phyloP scores from a whole-genome alignment of 2,329 filamentous ascomycete species.

The Diaporthe humulicola region DNA sequence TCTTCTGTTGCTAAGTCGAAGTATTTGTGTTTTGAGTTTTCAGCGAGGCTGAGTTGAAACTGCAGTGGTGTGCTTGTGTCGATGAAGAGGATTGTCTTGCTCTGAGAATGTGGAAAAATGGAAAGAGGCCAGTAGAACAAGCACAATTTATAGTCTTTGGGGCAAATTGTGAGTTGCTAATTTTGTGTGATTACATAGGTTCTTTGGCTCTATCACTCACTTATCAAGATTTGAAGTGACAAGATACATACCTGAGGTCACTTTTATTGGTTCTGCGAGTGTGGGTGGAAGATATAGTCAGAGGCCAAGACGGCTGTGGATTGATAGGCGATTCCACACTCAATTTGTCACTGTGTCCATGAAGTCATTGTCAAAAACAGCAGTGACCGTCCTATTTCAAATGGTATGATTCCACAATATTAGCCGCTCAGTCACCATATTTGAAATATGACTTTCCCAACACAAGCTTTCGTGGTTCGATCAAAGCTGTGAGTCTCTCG shows the following conservation, averaged over 20 bases:
- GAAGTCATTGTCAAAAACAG: background rate
- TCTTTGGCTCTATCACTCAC: no score
- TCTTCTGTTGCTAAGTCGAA: background rate
- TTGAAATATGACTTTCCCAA: background rate
- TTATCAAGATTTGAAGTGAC: background rate
- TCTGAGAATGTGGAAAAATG: background rate
- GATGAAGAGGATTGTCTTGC: background rate
- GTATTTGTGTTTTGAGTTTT: background rate
- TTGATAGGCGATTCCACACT: background rate
- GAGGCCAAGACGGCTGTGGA: background rate
- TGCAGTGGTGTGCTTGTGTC: background rate
- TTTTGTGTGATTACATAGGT: background rate
- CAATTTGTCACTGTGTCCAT: background rate
- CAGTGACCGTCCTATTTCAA: background rate
- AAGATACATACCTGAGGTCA: no score
- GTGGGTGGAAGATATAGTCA: background rate
- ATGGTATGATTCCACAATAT: background rate
- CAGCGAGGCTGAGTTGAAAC: background rate
- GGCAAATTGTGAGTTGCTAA: no score
- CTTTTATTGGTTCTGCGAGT: background rate
- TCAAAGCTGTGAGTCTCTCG: background rate
- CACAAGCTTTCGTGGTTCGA: background rate
- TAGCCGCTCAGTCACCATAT: background rate
- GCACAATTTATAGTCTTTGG: background rate
- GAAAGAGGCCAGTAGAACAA: background rate